Evolutionary conservation across 495 filamentous ascomycete genomes (phyloP), one percentile per base, ranked within the genome.

Genomic region (Hypoxylon perforatum): DNA sequence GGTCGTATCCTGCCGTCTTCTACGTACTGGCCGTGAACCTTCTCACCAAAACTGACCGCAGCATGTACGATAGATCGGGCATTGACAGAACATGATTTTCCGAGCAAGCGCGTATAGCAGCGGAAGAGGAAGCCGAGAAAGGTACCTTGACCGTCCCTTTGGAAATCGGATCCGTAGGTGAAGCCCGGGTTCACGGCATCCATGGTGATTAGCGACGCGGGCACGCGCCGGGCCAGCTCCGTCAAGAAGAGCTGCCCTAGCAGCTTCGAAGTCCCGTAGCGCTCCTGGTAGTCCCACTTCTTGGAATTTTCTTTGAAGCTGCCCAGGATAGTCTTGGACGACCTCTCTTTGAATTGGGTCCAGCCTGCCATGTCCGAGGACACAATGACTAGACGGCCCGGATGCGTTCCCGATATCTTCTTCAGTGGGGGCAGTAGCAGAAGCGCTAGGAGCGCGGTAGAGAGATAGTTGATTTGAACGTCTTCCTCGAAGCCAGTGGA

Each of bases 371-470:
- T 56, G 21, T 64, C 75, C 0, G 74, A 74, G 15, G 50, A 74
- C 50, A 78, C 65, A 41, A 82, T 73, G 0, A 68, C 75, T 14
- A 81, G 44, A 10, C 72, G 65, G 5, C 67, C 72, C 0, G 79
- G 74, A 4, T 77, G 80, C 3, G n/a, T n/a, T n/a, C n/a, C n/a
- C n/a, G n/a, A n/a, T n/a, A n/a, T n/a, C n/a, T n/a, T n/a, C n/a
- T n/a, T n/a, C n/a, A n/a, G n/a, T n/a, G n/a, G n/a, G n/a, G n/a
- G n/a, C n/a, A n/a, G n/a, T n/a, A n/a, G n/a, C n/a, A n/a, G n/a
- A n/a, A n/a, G n/a, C n/a, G n/a, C n/a, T n/a, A n/a, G n/a, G n/a
- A n/a, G n/a, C n/a, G n/a, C n/a, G n/a, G n/a, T n/a, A n/a, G n/a
- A n/a, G n/a, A n/a, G n/a, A n/a, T n/a, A n/a, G n/a, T 41, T 50